These are phyloP conservation scores for Penicillium bovifimosum DNA, from an alignment of 495 filamentous ascomycete species.

Conservation along the genomic window DNA sequence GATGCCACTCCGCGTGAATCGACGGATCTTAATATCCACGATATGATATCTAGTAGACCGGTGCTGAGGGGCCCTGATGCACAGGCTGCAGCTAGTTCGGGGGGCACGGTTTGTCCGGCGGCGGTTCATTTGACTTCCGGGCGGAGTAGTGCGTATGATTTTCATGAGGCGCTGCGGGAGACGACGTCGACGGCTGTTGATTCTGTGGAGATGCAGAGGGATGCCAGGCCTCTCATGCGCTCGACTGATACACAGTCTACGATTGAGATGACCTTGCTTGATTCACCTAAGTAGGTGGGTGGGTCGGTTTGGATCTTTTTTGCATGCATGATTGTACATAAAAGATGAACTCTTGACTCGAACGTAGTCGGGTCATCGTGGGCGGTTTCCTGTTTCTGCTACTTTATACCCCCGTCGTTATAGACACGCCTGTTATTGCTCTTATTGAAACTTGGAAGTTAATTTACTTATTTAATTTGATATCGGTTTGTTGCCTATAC, in stretches of 20 bases:
- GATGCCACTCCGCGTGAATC: conserved; percentile 5
- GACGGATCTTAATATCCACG: conserved; percentile 17
- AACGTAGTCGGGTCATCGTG: neutral
- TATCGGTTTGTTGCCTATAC: neutral
- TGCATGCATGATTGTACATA: neutral
- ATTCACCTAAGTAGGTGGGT: neutral
- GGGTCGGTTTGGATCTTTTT: neutral
- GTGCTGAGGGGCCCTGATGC: neutral
- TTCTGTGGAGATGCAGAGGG: neutral
- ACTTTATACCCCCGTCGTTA: conserved; percentile 6
- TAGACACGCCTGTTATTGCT: neutral
- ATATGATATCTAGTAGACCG: neutral
- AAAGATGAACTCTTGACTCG: neutral
- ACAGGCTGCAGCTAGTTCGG: neutral
- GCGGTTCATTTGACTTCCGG: neutral
- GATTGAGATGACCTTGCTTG: neutral
- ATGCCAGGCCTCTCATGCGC: neutral
- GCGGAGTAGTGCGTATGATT: conserved; percentile 12
- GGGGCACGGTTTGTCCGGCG: neutral
- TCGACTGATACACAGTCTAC: neutral
- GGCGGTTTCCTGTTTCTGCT: neutral
- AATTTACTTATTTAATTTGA: too few species aligned
- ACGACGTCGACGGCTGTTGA: conserved; percentile 9
- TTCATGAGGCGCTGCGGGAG: conserved; percentile 17
- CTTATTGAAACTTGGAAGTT: too few species aligned